These are phyloP conservation scores for Acidiella bohemica DNA, from an alignment of 495 filamentous ascomycete genomes.

Conservation along the genomic window DNA sequence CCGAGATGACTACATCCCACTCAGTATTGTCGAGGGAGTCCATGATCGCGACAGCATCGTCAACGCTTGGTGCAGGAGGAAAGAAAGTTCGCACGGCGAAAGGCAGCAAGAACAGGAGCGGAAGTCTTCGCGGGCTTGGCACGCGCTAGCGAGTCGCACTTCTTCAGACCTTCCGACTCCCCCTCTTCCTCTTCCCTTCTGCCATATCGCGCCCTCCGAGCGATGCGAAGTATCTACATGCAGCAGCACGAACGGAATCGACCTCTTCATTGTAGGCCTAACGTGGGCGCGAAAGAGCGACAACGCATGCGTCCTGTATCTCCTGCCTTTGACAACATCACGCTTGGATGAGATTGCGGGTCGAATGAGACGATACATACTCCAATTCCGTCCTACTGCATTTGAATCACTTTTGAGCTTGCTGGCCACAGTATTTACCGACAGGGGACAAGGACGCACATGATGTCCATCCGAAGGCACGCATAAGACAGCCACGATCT, in stretches of 20 bases:
- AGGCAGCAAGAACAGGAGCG: constrained; percentile 16
- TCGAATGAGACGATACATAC: constrained; percentile 42
- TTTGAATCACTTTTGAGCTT: no score
- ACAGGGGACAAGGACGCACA: no score
- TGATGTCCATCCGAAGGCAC: no score
- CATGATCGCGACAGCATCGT: constrained; percentile 40
- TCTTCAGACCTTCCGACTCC: neutral
- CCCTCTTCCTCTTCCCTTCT: neutral
- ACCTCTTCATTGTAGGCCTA: constrained; percentile 55
- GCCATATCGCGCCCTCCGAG: constrained; percentile 17
- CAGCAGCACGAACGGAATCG: constrained; percentile 29
- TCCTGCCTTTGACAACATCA: constrained; percentile 69
- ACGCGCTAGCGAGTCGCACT: neutral
- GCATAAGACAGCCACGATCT: no score
- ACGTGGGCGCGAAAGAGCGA: constrained; percentile 56
- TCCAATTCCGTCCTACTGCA: no score
- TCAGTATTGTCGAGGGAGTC: constrained; percentile 63
- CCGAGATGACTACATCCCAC: constrained; percentile 87
- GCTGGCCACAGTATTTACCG: no score
- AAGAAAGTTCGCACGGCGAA: constrained; percentile 14
- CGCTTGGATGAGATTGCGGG: constrained; percentile 71
- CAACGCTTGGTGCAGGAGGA: constrained; percentile 8
- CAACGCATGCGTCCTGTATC: constrained; percentile 73
- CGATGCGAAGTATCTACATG: constrained; percentile 23
- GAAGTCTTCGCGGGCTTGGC: neutral